Evolutionary conservation across 805 yeast genomes (phyloP), one percentile per base, ranked within the genome.

Genomic region (Candida qinlingensis): DNA sequence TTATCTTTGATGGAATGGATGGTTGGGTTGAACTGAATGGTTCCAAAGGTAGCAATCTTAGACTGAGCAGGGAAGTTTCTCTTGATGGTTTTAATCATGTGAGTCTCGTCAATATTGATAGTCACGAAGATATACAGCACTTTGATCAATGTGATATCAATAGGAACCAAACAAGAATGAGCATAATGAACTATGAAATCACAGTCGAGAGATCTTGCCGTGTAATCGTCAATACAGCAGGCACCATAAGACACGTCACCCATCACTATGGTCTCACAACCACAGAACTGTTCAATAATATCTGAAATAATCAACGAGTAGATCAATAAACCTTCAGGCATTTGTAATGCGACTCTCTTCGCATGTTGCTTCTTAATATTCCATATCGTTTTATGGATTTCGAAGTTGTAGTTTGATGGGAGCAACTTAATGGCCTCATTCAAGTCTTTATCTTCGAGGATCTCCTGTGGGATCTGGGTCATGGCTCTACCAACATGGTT

Each of bases 191-290:
- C 89, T 51, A 94, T 82, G 60, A 91, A 85, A 62, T 94, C 99
- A 68, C 99, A 94, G 43, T 87, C 96, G 29, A 94, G 67, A 0
- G 98, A 82, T 54, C 91, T 74, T 2, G 99, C 99, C 0, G 99
- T 91, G 63, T 75, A 94, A 62, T 94, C 99, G 64, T 94, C 99
- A 41, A 94, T 90, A 68, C 99, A 94, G 64, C 99, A 94, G 0
- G 99, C 99, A 39, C 99, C 99, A 61, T 94, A 94, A 0, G 97
- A 88, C 0, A 94, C 99, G 65, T 94, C 99, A 2, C 99, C 99
- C 99, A 94, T 94, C 3, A 92, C 94, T 1, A 94, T 73, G 0
- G 91, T 87, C 61, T 91, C 96, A 46, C 85, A 89, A 3, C 71
- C 67, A 64, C 97, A 91, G 58, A 94, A 92, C 65, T 91, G 96